Base-by-base conservation (phyloP, 495 filamentous ascomycete species). In the Tirmania nivea region DNA sequence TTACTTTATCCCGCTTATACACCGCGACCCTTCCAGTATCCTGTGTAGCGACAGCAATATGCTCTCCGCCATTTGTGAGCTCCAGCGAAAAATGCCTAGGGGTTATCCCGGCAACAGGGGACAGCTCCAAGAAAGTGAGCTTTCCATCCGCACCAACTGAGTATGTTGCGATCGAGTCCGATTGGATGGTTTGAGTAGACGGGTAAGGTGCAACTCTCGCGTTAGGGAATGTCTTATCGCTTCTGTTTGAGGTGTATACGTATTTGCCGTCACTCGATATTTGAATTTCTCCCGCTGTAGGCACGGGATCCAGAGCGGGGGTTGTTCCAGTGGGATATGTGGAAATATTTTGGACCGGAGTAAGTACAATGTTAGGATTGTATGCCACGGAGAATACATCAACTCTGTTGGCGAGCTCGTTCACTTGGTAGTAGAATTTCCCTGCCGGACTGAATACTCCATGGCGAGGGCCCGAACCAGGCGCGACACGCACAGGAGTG, bases 391-490 rank as follows among this genome's bases (percentile, higher is more conserved):
- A 65, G 57, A 77, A 88, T 0, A 69, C 71, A 35, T 69, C 71
- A 31, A 86, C 59, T 0, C 69, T 68, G 51, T 78, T 79, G 1
- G 67, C 63, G 19, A 86, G 67, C 63, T 89, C 84, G 34, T 73
- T 71, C 20, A 75, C 69, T 4, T 81, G 64, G 62, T 83, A 87
- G 59, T 81, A 68, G 62, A 71, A 74, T 52, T 1, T 56, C 59
- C 8, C 64, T 1, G 67, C 62, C 12, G 67, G 68, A 57, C 69
- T 69, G 67, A 86, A 89, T 3, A 71, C 65, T 9, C 70, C 79
- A 57, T 87, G 84, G 3, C 84, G 71, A 1, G 82, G 84, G 0
- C 83, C 84, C 16, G 71, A 73, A 10, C 78, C 80, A 25, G 69
- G 60, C 2, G 64, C 52, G 1, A 65, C 61, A 8, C 48, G 12